phyloP scores from a whole-genome alignment of 2,329 filamentous ascomycete species.

The Ceratocystis diversiconidia region DNA sequence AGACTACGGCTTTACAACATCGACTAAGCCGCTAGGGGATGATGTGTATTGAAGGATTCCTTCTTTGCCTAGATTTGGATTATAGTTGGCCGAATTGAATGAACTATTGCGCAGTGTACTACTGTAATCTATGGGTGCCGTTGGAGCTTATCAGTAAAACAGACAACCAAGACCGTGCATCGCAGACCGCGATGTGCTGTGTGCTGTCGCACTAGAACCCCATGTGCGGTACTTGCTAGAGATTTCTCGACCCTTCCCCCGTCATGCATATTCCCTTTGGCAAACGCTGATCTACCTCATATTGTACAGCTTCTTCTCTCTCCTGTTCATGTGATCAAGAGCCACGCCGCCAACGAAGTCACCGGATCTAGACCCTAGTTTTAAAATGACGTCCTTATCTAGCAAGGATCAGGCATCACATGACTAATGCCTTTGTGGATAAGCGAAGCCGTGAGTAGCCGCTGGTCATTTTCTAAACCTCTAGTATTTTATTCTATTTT shows the following conservation, averaged over 20 bases:
- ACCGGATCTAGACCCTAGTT: constrained; percentile 5
- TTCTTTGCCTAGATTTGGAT: neutral
- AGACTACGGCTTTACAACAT: constrained; percentile 3
- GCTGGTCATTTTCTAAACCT: neutral
- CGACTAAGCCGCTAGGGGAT: constrained; percentile 3
- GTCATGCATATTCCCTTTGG: neutral
- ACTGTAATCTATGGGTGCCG: no score
- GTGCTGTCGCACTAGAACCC: neutral
- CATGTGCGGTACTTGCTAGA: neutral
- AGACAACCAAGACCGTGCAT: no score
- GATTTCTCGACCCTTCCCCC: neutral
- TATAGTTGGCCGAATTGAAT: neutral
- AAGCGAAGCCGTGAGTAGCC: constrained; percentile 8
- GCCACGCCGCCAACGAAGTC: neutral
- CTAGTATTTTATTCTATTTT: neutral
- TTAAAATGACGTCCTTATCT: neutral
- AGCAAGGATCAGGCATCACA: neutral
- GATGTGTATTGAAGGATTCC: neutral
- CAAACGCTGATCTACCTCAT: neutral
- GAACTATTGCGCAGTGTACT: no score
- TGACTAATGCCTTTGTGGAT: neutral
- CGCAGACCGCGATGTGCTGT: no score
- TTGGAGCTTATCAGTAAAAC: no score
- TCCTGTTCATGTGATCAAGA: neutral
- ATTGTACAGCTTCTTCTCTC: neutral